phyloP scores from a whole-genome alignment of 1,284 basidiomycete species.

The Hypsizygus ulmarius region DNA sequence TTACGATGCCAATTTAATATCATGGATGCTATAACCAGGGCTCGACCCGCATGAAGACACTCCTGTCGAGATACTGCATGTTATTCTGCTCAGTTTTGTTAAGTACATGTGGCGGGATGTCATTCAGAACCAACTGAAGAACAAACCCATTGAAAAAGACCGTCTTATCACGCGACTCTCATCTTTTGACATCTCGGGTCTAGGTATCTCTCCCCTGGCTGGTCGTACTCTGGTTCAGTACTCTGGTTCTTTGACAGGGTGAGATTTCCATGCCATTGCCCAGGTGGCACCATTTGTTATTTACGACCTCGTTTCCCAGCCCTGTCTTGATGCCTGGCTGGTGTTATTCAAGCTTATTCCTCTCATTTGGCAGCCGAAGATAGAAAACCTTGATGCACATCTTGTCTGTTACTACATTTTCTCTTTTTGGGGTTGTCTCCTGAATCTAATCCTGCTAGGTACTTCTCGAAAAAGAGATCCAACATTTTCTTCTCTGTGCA shows the following conservation, averaged over 20 bases:
- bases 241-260: conserved; percentile 32
- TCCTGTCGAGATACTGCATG: conserved; percentile 36
- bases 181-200: conserved; percentile 27
- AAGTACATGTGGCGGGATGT: conserved; percentile 39
- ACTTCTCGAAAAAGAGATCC: conserved; percentile 24
- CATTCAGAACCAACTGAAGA: conserved; percentile 25
- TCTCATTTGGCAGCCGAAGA: conserved; percentile 35
- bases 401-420: conserved; percentile 23
- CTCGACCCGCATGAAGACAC: conserved; percentile 36
- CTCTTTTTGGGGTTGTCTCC: no score
- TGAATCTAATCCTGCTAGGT: no score
- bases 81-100: conserved; percentile 36
- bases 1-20: no score
- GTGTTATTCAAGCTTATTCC: conserved; percentile 30
- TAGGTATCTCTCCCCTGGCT: conserved; percentile 26
- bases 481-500: conserved; percentile 27
- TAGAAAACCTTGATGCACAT: conserved; percentile 30
- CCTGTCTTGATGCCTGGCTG: conserved; percentile 26
- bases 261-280: conserved; percentile 34
- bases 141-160: conserved; percentile 20
- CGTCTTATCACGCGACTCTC: conserved; percentile 23
- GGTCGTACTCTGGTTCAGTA: conserved; percentile 35
- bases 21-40: no score
- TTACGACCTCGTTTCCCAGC: conserved; percentile 18
- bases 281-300: conserved; percentile 38